A percentile compares a stretch with the other conserved stretches of the same genome.
phyloP scores from a whole-genome alignment of 441 rosid species.

The Metrosideros polymorpha region DNA sequence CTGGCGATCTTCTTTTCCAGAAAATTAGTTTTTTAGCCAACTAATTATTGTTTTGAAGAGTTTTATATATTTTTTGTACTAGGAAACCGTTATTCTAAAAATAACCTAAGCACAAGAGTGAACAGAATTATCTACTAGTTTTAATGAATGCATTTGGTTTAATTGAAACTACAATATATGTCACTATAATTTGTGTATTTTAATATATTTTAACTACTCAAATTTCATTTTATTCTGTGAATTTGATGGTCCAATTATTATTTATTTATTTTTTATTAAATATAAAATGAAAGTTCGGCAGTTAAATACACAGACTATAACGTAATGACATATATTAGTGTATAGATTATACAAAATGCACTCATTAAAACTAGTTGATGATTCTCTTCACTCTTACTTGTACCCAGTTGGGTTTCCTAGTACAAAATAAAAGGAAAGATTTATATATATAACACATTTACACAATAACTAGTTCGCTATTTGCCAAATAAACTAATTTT shows the following conservation, averaged over 20 bases:
- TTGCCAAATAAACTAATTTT: not conserved
- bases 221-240: not conserved
- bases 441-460: not conserved
- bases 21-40: not conserved
- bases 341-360: not conserved
- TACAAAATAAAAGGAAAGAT: not conserved
- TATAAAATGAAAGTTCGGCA: not conserved
- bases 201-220: not conserved
- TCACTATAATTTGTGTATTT: rapidly evolving
- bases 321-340: not conserved
- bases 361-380: not conserved
- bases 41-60: not conserved
- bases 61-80: not conserved
- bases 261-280: not conserved
- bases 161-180: not conserved
- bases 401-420: not conserved
- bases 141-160: not conserved
- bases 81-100: not conserved
- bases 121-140: not conserved
- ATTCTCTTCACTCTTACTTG: not conserved
- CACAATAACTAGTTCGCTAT: not conserved
- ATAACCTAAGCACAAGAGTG: not conserved
- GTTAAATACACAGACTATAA: not conserved
- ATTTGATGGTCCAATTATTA: not conserved
- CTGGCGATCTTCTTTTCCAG: not conserved